Conservation (phyloP, 2,329 filamentous ascomycete species). For the Domatiomyces globalis region DNA sequence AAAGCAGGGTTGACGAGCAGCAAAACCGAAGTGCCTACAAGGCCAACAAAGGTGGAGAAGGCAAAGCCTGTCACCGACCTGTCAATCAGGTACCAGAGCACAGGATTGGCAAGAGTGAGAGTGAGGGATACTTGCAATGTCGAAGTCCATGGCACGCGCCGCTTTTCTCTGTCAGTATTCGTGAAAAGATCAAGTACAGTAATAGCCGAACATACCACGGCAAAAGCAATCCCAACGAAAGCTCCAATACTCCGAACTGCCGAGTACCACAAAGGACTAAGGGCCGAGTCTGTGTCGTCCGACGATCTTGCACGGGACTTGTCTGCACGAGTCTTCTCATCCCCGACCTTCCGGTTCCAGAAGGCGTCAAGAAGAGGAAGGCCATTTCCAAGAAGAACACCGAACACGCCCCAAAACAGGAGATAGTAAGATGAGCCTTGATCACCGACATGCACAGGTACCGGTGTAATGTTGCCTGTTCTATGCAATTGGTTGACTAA, state of each 20-base stretch:
- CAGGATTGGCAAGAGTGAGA: slow-evolving; percentile 78
- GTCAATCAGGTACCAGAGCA: slow-evolving; percentile 93
- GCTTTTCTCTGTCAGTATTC: slow-evolving; percentile 35
- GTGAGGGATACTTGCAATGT: slow-evolving; percentile 86
- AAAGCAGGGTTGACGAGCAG: slow-evolving; percentile 64
- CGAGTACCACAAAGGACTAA: slow-evolving; percentile 59
- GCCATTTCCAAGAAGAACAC: slow-evolving; percentile 61
- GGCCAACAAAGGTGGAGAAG: slow-evolving; percentile 58
- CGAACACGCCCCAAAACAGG: slow-evolving; percentile 65
- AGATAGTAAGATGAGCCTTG: slow-evolving; percentile 53
- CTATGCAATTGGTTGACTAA: slow-evolving; percentile 69
- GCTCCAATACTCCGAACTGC: slow-evolving; percentile 55
- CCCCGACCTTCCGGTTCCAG: slow-evolving; percentile 44
- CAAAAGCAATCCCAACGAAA: slow-evolving; percentile 60
- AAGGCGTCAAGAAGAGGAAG: slow-evolving; percentile 72
- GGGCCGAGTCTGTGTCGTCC: slow-evolving; percentile 21
- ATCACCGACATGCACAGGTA: slow-evolving; percentile 45
- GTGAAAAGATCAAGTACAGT: not conserved
- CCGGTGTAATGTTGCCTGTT: slow-evolving; percentile 47
- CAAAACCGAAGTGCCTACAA: slow-evolving; percentile 59
- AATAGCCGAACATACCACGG: slow-evolving; percentile 53
- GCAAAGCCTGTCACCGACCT: slow-evolving; percentile 73
- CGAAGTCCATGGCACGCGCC: slow-evolving; percentile 83
- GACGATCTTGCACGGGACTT: slow-evolving; percentile 17
- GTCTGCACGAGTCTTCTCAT: slow-evolving; percentile 20